Evolutionary conservation across 441 rosid species (phyloP), one percentile per base, ranked within the genome.

Genomic region (Euphorbia celastroides): DNA sequence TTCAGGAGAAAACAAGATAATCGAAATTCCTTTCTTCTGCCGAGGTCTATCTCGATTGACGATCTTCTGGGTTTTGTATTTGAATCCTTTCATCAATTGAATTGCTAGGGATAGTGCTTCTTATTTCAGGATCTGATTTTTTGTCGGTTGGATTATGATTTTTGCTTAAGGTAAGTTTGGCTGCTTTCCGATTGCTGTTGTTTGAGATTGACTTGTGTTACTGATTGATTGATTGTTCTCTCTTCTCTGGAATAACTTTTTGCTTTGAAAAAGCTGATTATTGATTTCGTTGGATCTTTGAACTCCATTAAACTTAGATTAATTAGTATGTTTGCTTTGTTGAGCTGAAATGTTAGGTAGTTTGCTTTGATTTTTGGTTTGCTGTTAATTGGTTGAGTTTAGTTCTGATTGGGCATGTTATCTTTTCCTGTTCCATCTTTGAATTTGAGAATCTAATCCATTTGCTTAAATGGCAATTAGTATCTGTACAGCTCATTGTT

Each of bases 201-300:
- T 52, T 55, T 42, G 38, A 30, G 54, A 30, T 61, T 51, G 4
- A 68, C 41, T 61, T 69, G n/a, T n/a, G n/a, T n/a, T n/a, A n/a
- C n/a, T n/a, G n/a, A n/a, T n/a, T n/a, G n/a, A n/a, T n/a, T n/a
- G 1, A 17, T 31, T 44, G n/a, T 42, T 69, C n/a, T 5, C 28
- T 48, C 31, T 31, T 30, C 52, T 11, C 16, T 55, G 27, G 14
- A 17, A 9, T 63, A 36, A 17, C 36, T 55, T 14, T 5, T 19
- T 52, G 56, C 52, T 7, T 7, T 11, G 28, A 5, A 58, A 13
- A 42, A 44, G 46, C 60, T 31, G 16, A 17, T 3, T 3, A 10
- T 7, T 41, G 50, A 14, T 17, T 44, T 44, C 6, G 50, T 44
- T 44, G n/a, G 14, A 28, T 60, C 5, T 60, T 34, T n/a, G 34